phyloP scores from a whole-genome alignment of 768 basidiomycete genomes.

The Leccinum pellstonianum region DNA sequence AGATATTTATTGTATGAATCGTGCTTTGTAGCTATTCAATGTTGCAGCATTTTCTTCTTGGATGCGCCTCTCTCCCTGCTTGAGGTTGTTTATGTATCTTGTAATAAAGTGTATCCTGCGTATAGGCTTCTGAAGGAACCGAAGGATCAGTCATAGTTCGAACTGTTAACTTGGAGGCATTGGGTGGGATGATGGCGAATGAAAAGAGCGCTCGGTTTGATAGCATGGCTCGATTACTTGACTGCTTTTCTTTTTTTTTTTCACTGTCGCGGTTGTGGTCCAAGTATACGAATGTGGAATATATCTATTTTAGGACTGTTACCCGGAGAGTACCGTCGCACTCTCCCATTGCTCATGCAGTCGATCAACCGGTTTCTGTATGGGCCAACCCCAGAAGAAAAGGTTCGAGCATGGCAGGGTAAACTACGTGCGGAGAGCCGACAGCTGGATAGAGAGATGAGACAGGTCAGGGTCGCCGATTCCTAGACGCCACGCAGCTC shows the following conservation, averaged over 20 bases:
- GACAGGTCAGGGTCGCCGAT: conserved; percentile 65
- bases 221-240: not conserved
- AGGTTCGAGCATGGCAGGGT: conserved; percentile 85
- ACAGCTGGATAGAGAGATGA: conserved; percentile 88
- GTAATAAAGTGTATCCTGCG: not conserved
- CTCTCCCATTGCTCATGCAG: conserved; percentile 53
- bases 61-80: not conserved
- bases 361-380: conserved; percentile 91
- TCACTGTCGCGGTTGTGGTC: no score
- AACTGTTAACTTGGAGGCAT: no score
- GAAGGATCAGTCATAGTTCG: not conserved
- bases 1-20: conserved; percentile 9
- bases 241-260: not conserved
- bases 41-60: conserved; percentile 1
- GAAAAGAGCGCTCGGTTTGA: not conserved
- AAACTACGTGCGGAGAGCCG: conserved; percentile 83
- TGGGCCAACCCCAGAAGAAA: conserved; percentile 95
- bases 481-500: conserved; percentile 12
- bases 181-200: not conserved
- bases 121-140: not conserved
- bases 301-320: conserved; percentile 15
- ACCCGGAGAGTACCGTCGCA: not conserved
- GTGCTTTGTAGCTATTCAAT: conserved; percentile 3
- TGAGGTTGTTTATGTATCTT: not conserved
- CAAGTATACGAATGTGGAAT: conserved; percentile 9